Evolutionary conservation across 2,329 filamentous ascomycete species (phyloP), one percentile per base, ranked within the genome.

Genomic region (Fusarium sp.): DNA sequence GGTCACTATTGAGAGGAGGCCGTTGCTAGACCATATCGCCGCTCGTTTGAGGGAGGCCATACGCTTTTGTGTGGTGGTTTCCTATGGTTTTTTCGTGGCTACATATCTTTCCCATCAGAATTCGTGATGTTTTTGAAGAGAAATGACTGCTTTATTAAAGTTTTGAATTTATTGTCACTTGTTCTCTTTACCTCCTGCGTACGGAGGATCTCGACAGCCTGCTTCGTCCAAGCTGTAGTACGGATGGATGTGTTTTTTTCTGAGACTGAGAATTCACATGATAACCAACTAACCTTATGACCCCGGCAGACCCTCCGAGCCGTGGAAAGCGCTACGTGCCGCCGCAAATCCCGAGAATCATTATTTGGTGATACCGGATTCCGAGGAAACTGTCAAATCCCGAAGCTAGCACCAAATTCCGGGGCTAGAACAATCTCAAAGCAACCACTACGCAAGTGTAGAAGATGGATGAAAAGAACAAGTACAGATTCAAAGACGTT

Each of bases 41-140:
- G 78, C 79, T 80, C 74, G 80, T 82, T 82, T 82, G 81, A 83
- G 80, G 81, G 81, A 80, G 78, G 77, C 71, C 78, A 78, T 74
- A 78, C 77, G 74, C 72, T 75, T 77, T 66, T 73, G 73, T 75
- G 77, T 82, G 79, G 77, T 78, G 78, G 79, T 79, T 77, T 79
- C 81, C 80, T 71, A 83, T 83, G 81, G 80, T 80, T 77, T 68
- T 74, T 74, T 75, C 59, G 78, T 78, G 80, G 81, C 80, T 72
- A 82, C 81, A 82, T 80, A 55, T 54, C 40, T 21, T 51, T 10
- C 21, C 20, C 42, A 5, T 43, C 23, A 25, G 37, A 30, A 37
- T 49, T 30, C 20, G 58, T 57, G 54, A 71, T 60, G 23, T 41
- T 32, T 18, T 34, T 34, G 16, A 34, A 34, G 32, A 34, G 32